phyloP scores from a whole-genome alignment of 148 eudicot genomes.

The Rhododendron ferrugineum region DNA sequence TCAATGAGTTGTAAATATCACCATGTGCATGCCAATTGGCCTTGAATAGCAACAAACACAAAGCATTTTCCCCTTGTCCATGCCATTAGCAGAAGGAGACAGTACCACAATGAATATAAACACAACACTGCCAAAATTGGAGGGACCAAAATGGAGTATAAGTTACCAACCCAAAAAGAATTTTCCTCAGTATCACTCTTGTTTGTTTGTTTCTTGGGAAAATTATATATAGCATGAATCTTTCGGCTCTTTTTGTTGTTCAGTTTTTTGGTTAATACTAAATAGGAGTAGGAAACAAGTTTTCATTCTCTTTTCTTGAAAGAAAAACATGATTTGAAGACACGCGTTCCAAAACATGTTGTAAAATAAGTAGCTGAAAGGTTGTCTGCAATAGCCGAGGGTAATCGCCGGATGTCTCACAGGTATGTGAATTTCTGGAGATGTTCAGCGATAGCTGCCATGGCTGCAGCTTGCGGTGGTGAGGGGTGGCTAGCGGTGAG shows the following conservation, averaged over 20 bases:
- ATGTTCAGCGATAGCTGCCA: not conserved
- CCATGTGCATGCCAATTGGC: slow-evolving; percentile 5
- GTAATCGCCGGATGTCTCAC: too few species aligned
- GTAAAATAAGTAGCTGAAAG: not conserved
- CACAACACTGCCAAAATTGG: not conserved
- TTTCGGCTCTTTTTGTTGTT: not conserved
- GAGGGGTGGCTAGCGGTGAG: not conserved
- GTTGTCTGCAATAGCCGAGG: too few species aligned
- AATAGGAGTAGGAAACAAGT: not conserved
- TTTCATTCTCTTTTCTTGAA: too few species aligned
- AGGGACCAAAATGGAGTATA: not conserved
- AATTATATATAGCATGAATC: not conserved
- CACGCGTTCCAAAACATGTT: not conserved
- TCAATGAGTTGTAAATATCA: not conserved
- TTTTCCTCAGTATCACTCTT: not conserved
- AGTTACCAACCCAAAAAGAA: not conserved
- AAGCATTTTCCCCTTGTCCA: slow-evolving; percentile 6
- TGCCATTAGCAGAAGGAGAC: not conserved
- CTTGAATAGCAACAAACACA: not conserved
- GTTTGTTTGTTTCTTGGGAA: not conserved
- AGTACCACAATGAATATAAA: not conserved
- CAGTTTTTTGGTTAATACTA: not conserved
- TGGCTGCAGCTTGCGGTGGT: not conserved
- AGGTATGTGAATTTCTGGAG: not conserved
- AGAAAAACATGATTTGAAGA: too few species aligned